Evolutionary conservation across 2,329 filamentous ascomycete species (phyloP), one percentile per base, ranked within the genome.

Genomic region (Xylaria sp.): DNA sequence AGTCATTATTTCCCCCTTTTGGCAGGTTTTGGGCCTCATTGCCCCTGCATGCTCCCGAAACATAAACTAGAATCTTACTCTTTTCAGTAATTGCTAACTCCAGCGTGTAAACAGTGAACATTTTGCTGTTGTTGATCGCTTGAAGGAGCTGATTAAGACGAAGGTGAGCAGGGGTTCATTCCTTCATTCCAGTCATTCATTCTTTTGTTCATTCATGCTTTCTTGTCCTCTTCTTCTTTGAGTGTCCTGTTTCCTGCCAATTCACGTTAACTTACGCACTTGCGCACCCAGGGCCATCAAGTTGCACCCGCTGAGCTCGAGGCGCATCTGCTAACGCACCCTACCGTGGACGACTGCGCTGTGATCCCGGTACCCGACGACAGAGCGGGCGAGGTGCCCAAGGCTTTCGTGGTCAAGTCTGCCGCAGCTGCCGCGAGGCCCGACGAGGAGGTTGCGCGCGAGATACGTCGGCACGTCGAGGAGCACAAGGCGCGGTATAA

Each of bases 291-390:
- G 89, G 93, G 92, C 64, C 83, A 90, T 66, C 92, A 96, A 88
- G 92, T 96, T 25, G 91, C 92, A 0, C 92, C 92, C 0, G 92
- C 92, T 1, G 92, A 96, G 76, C 86, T 96, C 1, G 92, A 96
- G 79, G 90, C 91, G 1, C 91, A 93, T 73, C 83, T 96, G 5
- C 87, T 96, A 15, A 86, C 89, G 0, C 92, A 95, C 76, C 87
- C 89, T 0, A 84, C 85, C 11, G 92, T 96, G n/a, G 87, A 88
- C 49, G 92, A 96, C 78, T 91, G 89, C 71, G 89, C 92, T 15
- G 92, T 96, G 7, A 93, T 96, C 70, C 89, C 90, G 15, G 83
- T 94, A 1, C 90, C 89, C 0, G 83, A 90, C 62, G 83, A 86
- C 20, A 80, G 82, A 15, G 85, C 87, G 4, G 89, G 87, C 1